Percentiles rank a stretch among this genome's conserved stretches.
These are phyloP conservation scores for Vitis amurensis DNA, from an alignment of 164 flowering plant species.

Conservation along the genomic window DNA sequence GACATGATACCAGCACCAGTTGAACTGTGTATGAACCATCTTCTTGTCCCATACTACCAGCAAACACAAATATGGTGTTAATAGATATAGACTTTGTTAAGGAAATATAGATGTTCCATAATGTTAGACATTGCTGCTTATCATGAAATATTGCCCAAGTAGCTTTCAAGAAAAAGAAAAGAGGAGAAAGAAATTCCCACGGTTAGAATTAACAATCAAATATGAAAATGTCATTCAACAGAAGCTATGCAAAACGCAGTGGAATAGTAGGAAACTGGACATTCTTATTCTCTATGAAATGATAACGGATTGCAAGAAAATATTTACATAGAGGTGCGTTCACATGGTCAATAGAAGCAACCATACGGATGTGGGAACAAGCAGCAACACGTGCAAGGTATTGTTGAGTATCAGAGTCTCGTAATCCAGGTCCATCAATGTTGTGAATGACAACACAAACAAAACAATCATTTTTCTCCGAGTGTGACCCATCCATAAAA, in stretches of 20 bases:
- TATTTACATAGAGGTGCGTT: constrained; percentile 89
- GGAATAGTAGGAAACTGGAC: neutral
- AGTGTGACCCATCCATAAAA: constrained; percentile 58
- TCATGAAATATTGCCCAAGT: no score
- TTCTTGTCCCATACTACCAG: constrained; percentile 95
- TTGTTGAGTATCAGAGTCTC: constrained; percentile 86
- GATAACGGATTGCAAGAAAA: neutral
- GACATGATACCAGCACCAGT: constrained; percentile 95
- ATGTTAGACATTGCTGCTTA: neutral
- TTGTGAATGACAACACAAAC: constrained; percentile 76
- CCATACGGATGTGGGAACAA: constrained; percentile 71
- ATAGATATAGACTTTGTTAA: neutral
- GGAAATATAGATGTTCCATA: neutral
- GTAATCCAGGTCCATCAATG: constrained; percentile 92
- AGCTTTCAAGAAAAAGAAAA: no score
- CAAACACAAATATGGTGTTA: constrained; percentile 4
- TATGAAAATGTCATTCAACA: neutral
- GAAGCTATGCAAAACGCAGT: neutral
- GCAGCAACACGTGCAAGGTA: constrained; percentile 79
- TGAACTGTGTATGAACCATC: constrained; percentile 93
- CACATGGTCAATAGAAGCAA: constrained; percentile 92
- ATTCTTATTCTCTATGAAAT: neutral
- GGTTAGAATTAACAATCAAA: neutral
- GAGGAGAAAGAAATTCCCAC: neutral
- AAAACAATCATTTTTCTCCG: constrained; percentile 51